phyloP scores from a whole-genome alignment of 192 early-diverging fungal genomes.

The Gryganskiella cystojenkinii region DNA sequence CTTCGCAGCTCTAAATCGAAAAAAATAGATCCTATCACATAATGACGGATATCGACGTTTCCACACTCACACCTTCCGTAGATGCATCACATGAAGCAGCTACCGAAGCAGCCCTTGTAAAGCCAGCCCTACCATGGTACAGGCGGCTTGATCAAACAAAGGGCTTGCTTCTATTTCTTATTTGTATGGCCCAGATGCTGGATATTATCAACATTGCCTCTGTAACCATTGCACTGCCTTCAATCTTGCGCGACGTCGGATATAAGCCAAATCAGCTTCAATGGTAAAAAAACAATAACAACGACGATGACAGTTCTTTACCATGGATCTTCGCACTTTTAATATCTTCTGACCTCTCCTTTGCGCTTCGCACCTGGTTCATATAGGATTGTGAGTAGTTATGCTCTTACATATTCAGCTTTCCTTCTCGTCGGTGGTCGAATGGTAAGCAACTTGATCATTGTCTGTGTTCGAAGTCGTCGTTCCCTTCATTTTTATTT shows the following conservation, averaged over 20 bases:
- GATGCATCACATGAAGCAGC: too few species aligned
- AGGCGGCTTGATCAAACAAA: background rate
- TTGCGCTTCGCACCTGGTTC: background rate
- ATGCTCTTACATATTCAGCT: constrained; percentile 49
- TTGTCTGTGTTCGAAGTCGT: background rate
- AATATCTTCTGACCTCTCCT: too few species aligned
- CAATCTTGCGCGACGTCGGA: background rate
- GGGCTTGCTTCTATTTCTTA: background rate
- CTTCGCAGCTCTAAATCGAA: too few species aligned
- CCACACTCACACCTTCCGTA: too few species aligned
- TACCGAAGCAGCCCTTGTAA: too few species aligned
- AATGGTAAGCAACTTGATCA: constrained; percentile 14
- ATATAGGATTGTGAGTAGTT: constrained; percentile 32
- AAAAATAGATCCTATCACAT: too few species aligned
- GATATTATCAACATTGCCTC: constrained; percentile 3
- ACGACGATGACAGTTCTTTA: too few species aligned
- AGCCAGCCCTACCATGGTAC: background rate
- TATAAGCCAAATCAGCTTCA: background rate
- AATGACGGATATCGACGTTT: too few species aligned
- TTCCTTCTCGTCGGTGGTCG: constrained; percentile 52
- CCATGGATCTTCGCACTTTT: too few species aligned
- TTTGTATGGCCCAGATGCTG: constrained; percentile 3
- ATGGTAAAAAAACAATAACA: background rate
- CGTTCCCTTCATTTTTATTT: background rate
- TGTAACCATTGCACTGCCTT: background rate